Percentiles rank a stretch among this genome's conserved stretches.
Conservation (phyloP, 2,329 filamentous ascomycete genomes). For the Xylariomycetidae sp. region DNA sequence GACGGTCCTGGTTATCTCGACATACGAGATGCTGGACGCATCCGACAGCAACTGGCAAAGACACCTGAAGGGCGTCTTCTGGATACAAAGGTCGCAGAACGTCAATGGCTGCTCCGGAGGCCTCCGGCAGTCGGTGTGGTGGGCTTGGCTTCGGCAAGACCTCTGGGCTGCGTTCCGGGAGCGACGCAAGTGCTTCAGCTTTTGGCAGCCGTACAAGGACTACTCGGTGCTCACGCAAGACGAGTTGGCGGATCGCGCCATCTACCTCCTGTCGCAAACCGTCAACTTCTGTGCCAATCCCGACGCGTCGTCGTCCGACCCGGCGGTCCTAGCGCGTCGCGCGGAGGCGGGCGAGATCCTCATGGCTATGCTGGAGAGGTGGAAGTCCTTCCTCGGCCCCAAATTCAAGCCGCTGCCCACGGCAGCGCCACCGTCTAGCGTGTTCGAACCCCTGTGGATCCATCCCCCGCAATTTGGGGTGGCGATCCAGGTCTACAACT, state of each 20-base stretch:
- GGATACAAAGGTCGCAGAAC: constrained; percentile 57
- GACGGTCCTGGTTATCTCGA: constrained; percentile 54
- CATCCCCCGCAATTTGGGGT: constrained; percentile 41
- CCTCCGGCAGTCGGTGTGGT: constrained; percentile 55
- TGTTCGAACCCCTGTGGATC: constrained; percentile 45
- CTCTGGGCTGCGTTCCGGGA: constrained; percentile 59
- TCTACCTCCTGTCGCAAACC: constrained; percentile 50
- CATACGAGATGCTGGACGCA: constrained; percentile 61
- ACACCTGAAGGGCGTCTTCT: constrained; percentile 59
- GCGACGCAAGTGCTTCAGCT: constrained; percentile 47
- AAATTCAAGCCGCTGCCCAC: constrained; percentile 36
- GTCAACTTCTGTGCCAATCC: constrained; percentile 51
- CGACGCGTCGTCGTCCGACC: constrained; percentile 11
- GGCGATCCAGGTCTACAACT: constrained; percentile 45
- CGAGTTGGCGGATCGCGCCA: constrained; percentile 46
- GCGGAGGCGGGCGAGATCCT: constrained; percentile 15
- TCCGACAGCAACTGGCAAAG: constrained; percentile 51
- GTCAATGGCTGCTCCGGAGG: constrained; percentile 54
- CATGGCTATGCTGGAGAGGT: constrained; percentile 22
- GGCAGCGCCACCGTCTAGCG: constrained; percentile 15
- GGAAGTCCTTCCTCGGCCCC: constrained; percentile 27
- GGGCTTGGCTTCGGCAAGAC: constrained; percentile 62
- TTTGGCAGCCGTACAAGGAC: constrained; percentile 48
- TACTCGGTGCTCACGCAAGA: constrained; percentile 42
- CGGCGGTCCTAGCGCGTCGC: constrained; percentile 5